phyloP scores from a whole-genome alignment of 345 rosid genomes.

The Citrus glauca region DNA sequence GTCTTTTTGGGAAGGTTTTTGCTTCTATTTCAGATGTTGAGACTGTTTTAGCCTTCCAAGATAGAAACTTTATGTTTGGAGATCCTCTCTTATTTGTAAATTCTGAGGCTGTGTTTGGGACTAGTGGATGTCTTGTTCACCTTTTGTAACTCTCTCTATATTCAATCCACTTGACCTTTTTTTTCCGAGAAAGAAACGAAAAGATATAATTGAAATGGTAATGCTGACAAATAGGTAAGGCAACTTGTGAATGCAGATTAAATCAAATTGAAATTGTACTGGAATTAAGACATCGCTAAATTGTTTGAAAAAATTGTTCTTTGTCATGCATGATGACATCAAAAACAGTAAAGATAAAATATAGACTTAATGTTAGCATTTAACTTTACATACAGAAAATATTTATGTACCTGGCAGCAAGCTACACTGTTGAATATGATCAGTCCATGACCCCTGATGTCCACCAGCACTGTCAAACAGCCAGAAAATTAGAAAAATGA shows the following conservation, averaged over 20 bases:
- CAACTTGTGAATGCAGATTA: neutral
- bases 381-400: neutral
- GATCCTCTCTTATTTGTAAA: too few species aligned
- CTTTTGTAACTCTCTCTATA: too few species aligned
- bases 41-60: too few species aligned
- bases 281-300: neutral
- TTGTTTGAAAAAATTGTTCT: neutral
- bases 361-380: neutral
- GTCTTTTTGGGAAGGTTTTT: too few species aligned
- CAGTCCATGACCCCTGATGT: slow-evolving; percentile 33
- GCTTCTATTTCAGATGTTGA: too few species aligned
- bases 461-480: slow-evolving; percentile 51
- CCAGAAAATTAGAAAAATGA: slow-evolving; percentile 5
- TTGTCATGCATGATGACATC: neutral
- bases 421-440: slow-evolving; percentile 49
- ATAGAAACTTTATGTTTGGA: too few species aligned
- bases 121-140: too few species aligned
- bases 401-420: slow-evolving; percentile 69
- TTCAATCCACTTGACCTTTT: too few species aligned
- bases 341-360: neutral
- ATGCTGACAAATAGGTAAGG: neutral
- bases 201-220: neutral
- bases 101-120: too few species aligned
- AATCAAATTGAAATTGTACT: neutral
- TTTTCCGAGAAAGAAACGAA: too few species aligned